A percentile compares a stretch with the other conserved stretches of the same genome.
These are phyloP conservation scores for Marasmius tenuissimus DNA, from an alignment of 1,284 basidiomycete species.

Conservation along the genomic window DNA sequence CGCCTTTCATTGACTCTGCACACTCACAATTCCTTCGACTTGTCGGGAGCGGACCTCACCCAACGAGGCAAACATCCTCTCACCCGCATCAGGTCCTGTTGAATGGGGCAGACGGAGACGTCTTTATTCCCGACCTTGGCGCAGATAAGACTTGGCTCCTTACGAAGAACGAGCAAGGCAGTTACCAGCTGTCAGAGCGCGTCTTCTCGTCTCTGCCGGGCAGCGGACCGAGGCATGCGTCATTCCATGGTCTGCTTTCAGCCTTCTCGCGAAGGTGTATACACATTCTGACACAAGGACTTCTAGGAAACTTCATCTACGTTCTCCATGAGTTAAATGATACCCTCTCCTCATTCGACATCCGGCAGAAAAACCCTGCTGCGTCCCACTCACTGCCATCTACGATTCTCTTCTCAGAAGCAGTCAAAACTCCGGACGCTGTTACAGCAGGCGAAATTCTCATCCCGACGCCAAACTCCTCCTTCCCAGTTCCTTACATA, in stretches of 20 bases:
- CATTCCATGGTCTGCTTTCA: background rate
- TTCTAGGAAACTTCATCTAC: background rate
- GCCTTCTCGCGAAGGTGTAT: background rate
- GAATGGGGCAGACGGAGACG: background rate
- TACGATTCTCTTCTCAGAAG: background rate
- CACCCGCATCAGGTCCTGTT: background rate
- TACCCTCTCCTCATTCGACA: background rate
- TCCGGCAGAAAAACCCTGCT: background rate
- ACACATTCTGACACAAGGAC: background rate
- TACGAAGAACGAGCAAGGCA: background rate
- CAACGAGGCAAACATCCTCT: background rate
- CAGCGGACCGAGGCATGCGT: background rate
- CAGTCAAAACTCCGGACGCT: background rate
- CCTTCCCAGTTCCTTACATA: background rate
- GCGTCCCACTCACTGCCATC: background rate
- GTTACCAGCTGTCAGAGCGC: background rate
- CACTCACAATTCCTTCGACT: background rate
- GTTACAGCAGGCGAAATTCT: background rate
- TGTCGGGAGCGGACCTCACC: background rate
- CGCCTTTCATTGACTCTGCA: background rate
- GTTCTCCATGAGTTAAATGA: background rate
- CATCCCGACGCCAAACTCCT: background rate
- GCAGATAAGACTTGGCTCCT: background rate
- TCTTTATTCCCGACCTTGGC: background rate
- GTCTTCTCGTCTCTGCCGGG: background rate